Evolutionary conservation across 371 early-diverging fungal species (phyloP), one percentile per base, ranked within the genome.

Genomic region (Massospora cicadina): DNA sequence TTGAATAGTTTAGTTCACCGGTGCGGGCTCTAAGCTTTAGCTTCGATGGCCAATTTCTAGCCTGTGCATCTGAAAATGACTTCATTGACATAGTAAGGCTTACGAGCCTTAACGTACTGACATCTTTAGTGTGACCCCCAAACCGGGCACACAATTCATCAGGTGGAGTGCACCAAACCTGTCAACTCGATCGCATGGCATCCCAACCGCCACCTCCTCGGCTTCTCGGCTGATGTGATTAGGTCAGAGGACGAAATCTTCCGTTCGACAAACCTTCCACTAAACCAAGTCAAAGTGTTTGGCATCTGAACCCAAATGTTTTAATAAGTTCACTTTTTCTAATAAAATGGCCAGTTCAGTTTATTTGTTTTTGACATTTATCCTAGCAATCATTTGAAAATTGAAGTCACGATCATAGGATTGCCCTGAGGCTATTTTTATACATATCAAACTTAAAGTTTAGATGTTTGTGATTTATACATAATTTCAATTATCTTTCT

Each of bases 121-220:
- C n/a, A n/a, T n/a, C 1, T 79, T 85, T 68, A 81, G 80, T 33
- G 43, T 43, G 17, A 10, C 17, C 43, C 43, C 17, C 43, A 43
- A 17, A 43, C 43, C 5, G 43, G 43, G 43, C 43, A 43, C 10
- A 17, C 17, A 5, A 17, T 43, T 10, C 43, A 43, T 43, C 5
- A 43, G 17, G 77, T 91, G 28, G 74, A 76, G 33, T 84, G 83
- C 53, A 70, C 71, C 56, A 85, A 86, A 1, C 82, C 89, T 2
- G 83, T 83, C 75, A 87, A 89, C 69, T 82, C 86, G 0, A 81
- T 88, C 0, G 86, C 89, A 32, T 91, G 90, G 90, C 87, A 89
- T 68, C 92, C 92, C 17, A 72, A 69, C 29, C 82, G 84, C 67
- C 86, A 86, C 68, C 70, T 86, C 25, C 76, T 91, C 26, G 89